Conservation (phyloP, 306 rosid genomes). For the Oxytropis ochrocephala region DNA sequence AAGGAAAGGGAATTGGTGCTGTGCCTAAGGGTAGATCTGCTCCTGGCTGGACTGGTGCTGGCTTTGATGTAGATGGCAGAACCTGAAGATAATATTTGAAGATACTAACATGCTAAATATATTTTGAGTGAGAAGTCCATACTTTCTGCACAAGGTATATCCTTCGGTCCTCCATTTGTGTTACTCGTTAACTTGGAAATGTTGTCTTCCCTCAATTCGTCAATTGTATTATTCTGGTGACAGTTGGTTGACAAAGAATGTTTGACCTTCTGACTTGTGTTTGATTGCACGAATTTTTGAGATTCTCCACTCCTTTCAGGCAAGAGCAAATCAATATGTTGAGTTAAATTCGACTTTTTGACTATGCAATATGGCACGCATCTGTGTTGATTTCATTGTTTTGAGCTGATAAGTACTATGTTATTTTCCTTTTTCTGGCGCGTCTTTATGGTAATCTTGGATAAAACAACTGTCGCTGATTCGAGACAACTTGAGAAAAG, state of each 20-base stretch:
- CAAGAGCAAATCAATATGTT: conserved; percentile 5
- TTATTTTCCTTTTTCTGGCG: neutral
- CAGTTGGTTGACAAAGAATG: conserved; percentile 6
- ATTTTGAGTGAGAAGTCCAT: conserved; percentile 12
- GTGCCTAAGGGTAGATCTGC: conserved; percentile 67
- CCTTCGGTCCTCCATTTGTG: conserved; percentile 10
- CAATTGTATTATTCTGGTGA: neutral
- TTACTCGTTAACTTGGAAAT: conserved; percentile 7
- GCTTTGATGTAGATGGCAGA: conserved; percentile 82
- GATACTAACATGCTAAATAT: conserved; percentile 15
- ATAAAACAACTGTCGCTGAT: conserved; percentile 6
- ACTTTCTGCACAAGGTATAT: conserved; percentile 20
- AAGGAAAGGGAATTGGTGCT: conserved; percentile 86
- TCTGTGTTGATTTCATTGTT: neutral
- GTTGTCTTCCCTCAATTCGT: conserved; percentile 1
- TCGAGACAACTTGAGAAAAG: neutral
- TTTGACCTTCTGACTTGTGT: conserved; percentile 18
- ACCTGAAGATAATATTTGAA: conserved; percentile 11
- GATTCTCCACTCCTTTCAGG: neutral
- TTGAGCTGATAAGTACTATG: neutral
- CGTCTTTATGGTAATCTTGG: neutral
- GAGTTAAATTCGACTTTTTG: neutral
- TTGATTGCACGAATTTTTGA: conserved; percentile 12
- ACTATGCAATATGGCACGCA: neutral
- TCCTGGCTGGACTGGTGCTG: conserved; percentile 91